Percentiles rank a stretch among this genome's conserved stretches.
Conservation (phyloP, 2,329 filamentous ascomycete species). For the Colletotrichum tropicale region DNA sequence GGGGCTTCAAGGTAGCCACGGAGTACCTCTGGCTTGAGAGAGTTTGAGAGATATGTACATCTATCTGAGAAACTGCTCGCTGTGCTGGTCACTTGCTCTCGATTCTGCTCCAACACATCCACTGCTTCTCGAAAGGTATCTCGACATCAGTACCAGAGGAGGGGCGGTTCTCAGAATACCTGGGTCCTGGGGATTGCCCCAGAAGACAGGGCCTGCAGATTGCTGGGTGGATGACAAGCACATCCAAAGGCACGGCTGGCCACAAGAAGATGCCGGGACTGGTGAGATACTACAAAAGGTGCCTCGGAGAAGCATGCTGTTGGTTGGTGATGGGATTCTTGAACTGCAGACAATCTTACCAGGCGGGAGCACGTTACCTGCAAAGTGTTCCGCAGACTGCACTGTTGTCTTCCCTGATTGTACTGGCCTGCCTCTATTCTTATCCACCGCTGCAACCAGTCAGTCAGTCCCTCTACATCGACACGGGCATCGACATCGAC, state of each 20-base stretch:
- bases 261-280: background rate
- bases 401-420: background rate
- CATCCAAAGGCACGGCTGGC: background rate
- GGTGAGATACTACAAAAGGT: background rate
- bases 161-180: background rate
- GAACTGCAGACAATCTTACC: background rate
- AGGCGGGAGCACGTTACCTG: background rate
- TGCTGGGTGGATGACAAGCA: background rate
- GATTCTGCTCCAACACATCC: background rate
- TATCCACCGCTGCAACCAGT: background rate
- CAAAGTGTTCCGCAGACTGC: background rate
- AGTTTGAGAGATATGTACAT: background rate
- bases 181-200: background rate
- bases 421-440: background rate
- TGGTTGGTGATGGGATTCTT: background rate
- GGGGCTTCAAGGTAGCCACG: conserved; percentile 6
- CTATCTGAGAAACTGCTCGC: background rate
- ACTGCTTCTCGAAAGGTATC: background rate
- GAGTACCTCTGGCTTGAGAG: background rate
- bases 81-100: background rate
- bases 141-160: background rate
- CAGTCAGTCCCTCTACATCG: background rate
- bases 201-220: background rate
- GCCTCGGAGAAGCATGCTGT: background rate
- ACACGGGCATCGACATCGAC: background rate